A percentile compares a stretch with the other conserved stretches of the same genome.
phyloP scores from a whole-genome alignment of 2,329 filamentous ascomycete genomes.

The Aspergillus brunneoviolaceus region DNA sequence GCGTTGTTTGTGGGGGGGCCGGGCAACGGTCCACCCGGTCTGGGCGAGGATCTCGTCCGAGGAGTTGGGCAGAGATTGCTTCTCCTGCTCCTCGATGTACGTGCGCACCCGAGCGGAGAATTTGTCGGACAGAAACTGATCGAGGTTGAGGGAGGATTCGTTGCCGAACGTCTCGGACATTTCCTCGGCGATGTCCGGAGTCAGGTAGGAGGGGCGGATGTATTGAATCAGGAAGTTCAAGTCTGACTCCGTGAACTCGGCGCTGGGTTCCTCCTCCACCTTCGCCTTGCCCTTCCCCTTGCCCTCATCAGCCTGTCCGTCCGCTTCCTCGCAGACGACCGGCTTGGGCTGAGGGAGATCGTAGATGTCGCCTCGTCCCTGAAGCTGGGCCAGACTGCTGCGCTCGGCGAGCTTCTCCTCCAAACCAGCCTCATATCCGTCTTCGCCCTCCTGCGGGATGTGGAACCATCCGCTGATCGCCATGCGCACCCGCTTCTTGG shows the following conservation, averaged over 20 bases:
- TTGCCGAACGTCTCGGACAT: constrained; percentile 77
- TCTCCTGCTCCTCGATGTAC: constrained; percentile 68
- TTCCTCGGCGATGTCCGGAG: constrained; percentile 83
- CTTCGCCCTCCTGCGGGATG: constrained; percentile 91
- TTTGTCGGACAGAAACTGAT: constrained; percentile 73
- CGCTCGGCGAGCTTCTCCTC: constrained; percentile 86
- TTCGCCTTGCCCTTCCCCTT: constrained; percentile 41
- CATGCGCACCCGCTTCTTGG: constrained; percentile 73
- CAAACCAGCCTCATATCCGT: constrained; percentile 82
- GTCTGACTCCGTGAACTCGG: constrained; percentile 71
- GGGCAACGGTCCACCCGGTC: constrained; percentile 70
- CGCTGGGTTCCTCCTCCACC: constrained; percentile 51
- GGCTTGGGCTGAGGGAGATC: constrained; percentile 71
- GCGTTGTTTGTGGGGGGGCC: constrained; percentile 91
- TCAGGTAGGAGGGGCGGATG: constrained; percentile 85
- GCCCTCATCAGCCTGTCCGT: constrained; percentile 38
- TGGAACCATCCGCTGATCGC: constrained; percentile 99
- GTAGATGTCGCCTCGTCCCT: constrained; percentile 86
- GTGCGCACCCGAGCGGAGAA: constrained; percentile 71
- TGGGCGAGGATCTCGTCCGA: constrained; percentile 59
- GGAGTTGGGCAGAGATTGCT: constrained; percentile 40
- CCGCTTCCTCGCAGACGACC: constrained; percentile 45
- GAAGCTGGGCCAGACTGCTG: constrained; percentile 88
- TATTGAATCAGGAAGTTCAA: constrained; percentile 88
- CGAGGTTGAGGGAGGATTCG: constrained; percentile 78